Conservation (phyloP, 257 asterid species). For the Craterostigma plantagineum region DNA sequence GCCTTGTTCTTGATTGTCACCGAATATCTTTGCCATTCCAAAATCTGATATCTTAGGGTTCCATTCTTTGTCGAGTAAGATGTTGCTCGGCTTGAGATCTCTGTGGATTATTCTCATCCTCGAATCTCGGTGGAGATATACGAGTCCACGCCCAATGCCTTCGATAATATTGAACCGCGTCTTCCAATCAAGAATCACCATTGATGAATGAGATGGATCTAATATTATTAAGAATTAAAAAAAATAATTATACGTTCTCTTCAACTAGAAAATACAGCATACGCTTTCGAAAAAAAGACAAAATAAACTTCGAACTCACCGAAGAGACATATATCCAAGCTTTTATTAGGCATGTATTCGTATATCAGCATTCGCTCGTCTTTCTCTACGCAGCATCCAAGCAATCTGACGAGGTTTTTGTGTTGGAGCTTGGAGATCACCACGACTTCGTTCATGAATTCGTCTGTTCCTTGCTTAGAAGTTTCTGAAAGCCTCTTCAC, state of each 20-base stretch:
- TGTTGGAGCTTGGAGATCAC: constrained; percentile 25
- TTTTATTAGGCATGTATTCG: constrained; percentile 20
- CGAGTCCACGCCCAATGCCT: constrained; percentile 18
- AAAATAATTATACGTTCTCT: neutral
- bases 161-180: constrained; percentile 13
- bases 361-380: constrained; percentile 18
- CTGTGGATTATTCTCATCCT: constrained; percentile 16
- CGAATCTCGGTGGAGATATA: constrained; percentile 23
- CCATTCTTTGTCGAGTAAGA: constrained; percentile 14
- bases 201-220: constrained; percentile 1
- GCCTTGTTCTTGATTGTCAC: constrained; percentile 13
- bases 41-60: constrained; percentile 19
- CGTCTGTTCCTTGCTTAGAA: constrained; percentile 21
- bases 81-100: constrained; percentile 19
- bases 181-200: constrained; percentile 15
- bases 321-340: constrained; percentile 18
- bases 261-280: too few relatives aligned
- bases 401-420: constrained; percentile 16
- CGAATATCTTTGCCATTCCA: constrained; percentile 20
- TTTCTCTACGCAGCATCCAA: constrained; percentile 17
- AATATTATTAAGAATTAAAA: too few relatives aligned
- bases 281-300: neutral
- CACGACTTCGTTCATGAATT: constrained; percentile 22
- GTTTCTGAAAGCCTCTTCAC: constrained; percentile 18
- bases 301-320: constrained; percentile 11